Evolutionary conservation across 768 basidiomycete species (phyloP), one percentile per base, ranked within the genome.

Genomic region (Tephrocybe sp.): DNA sequence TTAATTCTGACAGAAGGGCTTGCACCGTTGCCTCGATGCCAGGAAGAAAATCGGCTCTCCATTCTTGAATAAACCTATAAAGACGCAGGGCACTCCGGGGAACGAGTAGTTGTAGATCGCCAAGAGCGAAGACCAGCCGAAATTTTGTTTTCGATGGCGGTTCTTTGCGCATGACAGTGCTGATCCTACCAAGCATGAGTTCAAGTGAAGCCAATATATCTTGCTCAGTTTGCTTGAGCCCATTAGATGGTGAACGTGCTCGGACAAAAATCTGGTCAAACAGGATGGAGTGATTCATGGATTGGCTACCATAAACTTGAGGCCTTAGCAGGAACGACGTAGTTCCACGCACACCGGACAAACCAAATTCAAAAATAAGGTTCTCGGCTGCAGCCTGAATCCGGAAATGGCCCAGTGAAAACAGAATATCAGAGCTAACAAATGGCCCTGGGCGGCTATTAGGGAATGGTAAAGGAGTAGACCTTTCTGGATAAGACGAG

Each of bases 1-100:
- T 72, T 37, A 89, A 64, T 59, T 92, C 90, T 3, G 81, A 76
- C 13, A 92, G 65, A 31, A 92, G 68, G 2, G 77, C 78, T 51
- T 83, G 79, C 25, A 87, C 61, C 22, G 86, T 82, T 12, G 79
- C 76, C 58, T 92, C 84, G 31, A 92, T 77, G 4, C 77, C 85
- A 15, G 91, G 85, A 25, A 92, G 72, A 58, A 86, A 92, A 57
- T 91, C 86, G 4, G 79, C 79, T 58, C 82, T 74, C 92, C 92
- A 94, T 59, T 91, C 86, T 58, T 91, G 86, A 21, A 86, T 64
- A 59, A 92, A 92, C 30, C 77, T 81, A 64, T 89, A 89, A 4
- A 91, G 71, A 13, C 86, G 82, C 25, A 93, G 73, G 24, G 86
- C 90, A 56, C 90, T 93, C 21, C 90, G 85, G 3, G 91, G 91